These are phyloP conservation scores for Bullera alba DNA, from an alignment of 768 basidiomycete genomes.

Conservation along the genomic window DNA sequence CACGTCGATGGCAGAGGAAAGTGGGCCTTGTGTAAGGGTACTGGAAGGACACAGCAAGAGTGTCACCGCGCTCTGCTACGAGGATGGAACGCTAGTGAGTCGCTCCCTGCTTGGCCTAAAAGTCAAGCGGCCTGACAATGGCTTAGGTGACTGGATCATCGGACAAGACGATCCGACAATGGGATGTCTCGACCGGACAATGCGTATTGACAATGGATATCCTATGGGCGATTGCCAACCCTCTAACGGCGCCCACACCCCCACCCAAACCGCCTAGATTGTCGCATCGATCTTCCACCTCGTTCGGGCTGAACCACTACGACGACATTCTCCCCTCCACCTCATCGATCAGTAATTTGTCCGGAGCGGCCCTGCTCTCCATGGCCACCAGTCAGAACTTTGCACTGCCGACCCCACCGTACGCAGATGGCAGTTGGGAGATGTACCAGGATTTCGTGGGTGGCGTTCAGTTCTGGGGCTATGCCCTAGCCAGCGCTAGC, in stretches of 20 bases:
- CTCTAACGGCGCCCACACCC: conserved; percentile 35
- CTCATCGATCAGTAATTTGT: conserved; percentile 13
- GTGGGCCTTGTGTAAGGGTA: conserved; percentile 58
- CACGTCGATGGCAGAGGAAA: conserved; percentile 18
- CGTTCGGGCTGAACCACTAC: conserved; percentile 36
- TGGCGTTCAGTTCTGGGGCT: conserved; percentile 97
- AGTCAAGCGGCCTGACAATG: conserved; percentile 1
- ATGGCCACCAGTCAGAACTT: conserved; percentile 59
- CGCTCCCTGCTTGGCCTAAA: neutral
- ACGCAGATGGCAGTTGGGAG: conserved; percentile 83
- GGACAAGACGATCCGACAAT: conserved; percentile 96
- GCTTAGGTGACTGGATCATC: conserved; percentile 91
- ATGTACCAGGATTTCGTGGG: conserved; percentile 97
- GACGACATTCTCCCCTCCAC: conserved; percentile 41
- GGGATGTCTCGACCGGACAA: conserved; percentile 95
- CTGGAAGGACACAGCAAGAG: conserved; percentile 89
- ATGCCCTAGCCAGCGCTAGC: conserved; percentile 91
- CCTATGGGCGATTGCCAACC: conserved; percentile 96
- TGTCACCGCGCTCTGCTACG: conserved; percentile 89
- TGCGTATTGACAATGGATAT: conserved; percentile 99
- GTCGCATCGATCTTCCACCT: conserved; percentile 37
- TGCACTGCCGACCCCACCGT: conserved; percentile 76
- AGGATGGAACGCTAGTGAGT: conserved; percentile 82
- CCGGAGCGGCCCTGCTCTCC: conserved; percentile 42
- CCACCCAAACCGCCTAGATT: conserved; percentile 17